Percentiles rank a stretch among this genome's conserved stretches.
Conservation (phyloP, 78 protist genomes). For the Dictyostelium brefeldianum region DNA sequence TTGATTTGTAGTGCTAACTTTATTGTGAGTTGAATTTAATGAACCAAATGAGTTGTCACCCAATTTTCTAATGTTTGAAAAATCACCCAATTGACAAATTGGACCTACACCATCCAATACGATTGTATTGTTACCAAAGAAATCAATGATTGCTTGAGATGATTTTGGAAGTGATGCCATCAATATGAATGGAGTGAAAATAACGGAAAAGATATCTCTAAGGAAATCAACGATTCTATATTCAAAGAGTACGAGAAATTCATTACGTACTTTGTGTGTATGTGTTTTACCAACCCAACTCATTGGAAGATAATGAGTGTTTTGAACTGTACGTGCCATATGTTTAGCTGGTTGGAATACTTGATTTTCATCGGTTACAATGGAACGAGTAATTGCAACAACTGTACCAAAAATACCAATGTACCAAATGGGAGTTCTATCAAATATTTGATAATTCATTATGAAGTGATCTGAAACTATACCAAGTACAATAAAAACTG, state of each 20-base stretch:
- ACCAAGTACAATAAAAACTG: slow-evolving; percentile 73
- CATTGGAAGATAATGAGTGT: slow-evolving; percentile 86
- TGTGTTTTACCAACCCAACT: slow-evolving; percentile 82
- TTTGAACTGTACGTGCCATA: slow-evolving; percentile 71
- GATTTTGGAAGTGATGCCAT: slow-evolving; percentile 75
- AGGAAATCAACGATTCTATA: slow-evolving; percentile 65
- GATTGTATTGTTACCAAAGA: slow-evolving; percentile 72
- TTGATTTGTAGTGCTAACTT: slow-evolving; percentile 30
- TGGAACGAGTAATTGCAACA: slow-evolving; percentile 68
- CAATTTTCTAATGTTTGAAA: slow-evolving; percentile 45
- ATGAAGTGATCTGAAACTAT: slow-evolving; percentile 79
- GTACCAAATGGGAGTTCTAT: slow-evolving; percentile 79
- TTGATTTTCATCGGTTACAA: slow-evolving; percentile 70
- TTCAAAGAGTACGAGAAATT: slow-evolving; percentile 81
- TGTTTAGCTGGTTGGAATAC: slow-evolving; percentile 77
- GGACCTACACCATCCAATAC: slow-evolving; percentile 80
- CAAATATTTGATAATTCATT: slow-evolving; percentile 66
- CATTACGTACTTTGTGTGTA: slow-evolving; percentile 59
- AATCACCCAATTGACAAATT: slow-evolving; percentile 82
- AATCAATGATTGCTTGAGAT: slow-evolving; percentile 67
- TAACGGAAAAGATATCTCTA: slow-evolving; percentile 76
- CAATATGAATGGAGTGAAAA: slow-evolving; percentile 86
- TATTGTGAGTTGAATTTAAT: neutral
- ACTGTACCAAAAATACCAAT: slow-evolving; percentile 79
- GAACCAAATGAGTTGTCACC: slow-evolving; percentile 39